Conservation (phyloP, 768 basidiomycete species). For the Suillus hirtellus region DNA sequence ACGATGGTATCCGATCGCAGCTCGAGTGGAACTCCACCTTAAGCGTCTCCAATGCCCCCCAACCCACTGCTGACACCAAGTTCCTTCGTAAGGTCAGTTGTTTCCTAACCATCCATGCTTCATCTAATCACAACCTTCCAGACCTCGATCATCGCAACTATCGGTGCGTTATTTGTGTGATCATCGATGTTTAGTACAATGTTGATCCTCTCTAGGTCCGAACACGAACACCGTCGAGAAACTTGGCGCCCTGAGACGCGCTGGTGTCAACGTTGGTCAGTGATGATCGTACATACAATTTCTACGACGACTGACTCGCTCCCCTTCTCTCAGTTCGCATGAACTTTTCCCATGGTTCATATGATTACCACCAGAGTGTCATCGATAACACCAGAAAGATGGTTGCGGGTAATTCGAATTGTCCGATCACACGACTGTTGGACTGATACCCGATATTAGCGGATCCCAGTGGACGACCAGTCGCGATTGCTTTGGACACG, state of each 20-base stretch:
- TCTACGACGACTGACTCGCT: neutral
- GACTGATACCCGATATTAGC: slow-evolving; percentile 38
- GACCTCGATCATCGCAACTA: slow-evolving; percentile 98
- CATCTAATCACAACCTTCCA: slow-evolving; percentile 35
- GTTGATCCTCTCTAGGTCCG: slow-evolving; percentile 60
- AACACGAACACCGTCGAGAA: slow-evolving; percentile 93
- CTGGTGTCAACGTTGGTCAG: slow-evolving; percentile 97
- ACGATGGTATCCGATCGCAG: slow-evolving; percentile 71
- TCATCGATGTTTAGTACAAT: neutral
- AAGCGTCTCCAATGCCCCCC: slow-evolving; percentile 68
- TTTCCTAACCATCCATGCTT: neutral
- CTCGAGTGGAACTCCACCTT: slow-evolving; percentile 92
- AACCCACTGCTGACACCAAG: slow-evolving; percentile 78
- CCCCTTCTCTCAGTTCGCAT: slow-evolving; percentile 74
- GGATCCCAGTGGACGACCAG: slow-evolving; percentile 78
- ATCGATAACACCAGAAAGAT: slow-evolving; percentile 95
- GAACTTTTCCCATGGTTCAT: slow-evolving; percentile 99
- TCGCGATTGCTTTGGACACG: slow-evolving; percentile 97
- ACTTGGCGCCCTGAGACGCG: slow-evolving; percentile 77
- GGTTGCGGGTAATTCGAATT: slow-evolving; percentile 59
- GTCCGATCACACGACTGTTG: neutral
- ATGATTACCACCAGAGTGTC: slow-evolving; percentile 98
- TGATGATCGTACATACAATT: slow-evolving; percentile 13
- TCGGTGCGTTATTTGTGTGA: slow-evolving; percentile 56
- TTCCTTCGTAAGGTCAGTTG: slow-evolving; percentile 82